Base-by-base conservation (phyloP, 2,329 filamentous ascomycete species). In the Nigrospora osmanthi region DNA sequence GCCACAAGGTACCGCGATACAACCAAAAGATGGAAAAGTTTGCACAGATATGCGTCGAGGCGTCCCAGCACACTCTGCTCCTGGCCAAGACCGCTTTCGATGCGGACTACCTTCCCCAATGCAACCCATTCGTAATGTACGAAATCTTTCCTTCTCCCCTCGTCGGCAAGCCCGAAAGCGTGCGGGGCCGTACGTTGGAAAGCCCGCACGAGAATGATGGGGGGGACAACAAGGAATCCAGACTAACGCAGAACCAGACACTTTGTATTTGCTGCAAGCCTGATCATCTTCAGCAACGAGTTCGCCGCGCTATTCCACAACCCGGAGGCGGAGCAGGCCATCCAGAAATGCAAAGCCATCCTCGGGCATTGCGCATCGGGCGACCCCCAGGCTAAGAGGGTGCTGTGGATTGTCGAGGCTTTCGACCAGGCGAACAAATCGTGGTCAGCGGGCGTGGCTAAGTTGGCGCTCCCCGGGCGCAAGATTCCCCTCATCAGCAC, bases 201-300 rank as follows among this genome's bases (percentile, higher is more conserved):
- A 28, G 23, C 23, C 23, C 23, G 10, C 23, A 28, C 2, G 23
- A 28, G 23, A 28, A 28, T 4, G 23, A 32, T 14, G 28, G 35
- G 35, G 35, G 11, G n/a, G n/a, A n/a, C 35, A 30, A 58, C 48
- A 23, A 3, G 3, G 13, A 34, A 34, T 12, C 23, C 9, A 30
- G 32, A 23, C 33, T 42, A 36, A 42, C 19, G 4, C 3, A 13
- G 14, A 2, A 11, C 15, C 28, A 81, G 78, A 51, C 73, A 80
- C 52, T 78, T 75, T 44, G 64, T 81, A 35, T 80, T 80, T 48
- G 66, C 76, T 6, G 72, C 77, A 1, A 66, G 70, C 0, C 63
- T 81, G 2, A 66, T 80, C 31, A 64, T 80, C 4, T 58, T 79
- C 38, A 76, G 74, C 51, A 81, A 80, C 53, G 73, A 78, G 47